phyloP scores from a whole-genome alignment of 1,284 basidiomycete species.

The Microbotryomycetes sp. region DNA sequence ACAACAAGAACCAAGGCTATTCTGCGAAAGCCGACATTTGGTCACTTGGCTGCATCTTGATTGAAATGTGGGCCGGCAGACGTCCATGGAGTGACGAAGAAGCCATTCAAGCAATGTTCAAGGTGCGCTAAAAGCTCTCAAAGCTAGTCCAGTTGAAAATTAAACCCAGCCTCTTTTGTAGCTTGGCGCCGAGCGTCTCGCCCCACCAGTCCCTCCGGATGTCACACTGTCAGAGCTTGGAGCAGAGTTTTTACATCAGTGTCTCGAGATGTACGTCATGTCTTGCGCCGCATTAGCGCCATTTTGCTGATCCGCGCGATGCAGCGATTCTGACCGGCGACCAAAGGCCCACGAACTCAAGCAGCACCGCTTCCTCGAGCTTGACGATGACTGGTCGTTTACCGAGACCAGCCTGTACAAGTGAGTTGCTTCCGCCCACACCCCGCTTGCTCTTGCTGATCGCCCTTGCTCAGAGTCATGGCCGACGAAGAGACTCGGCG shows the following conservation, averaged over 20 bases:
- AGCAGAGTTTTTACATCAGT: constrained; percentile 77
- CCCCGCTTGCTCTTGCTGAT: no score
- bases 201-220: constrained; percentile 82
- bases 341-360: constrained; percentile 76
- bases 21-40: constrained; percentile 97
- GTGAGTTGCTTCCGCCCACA: constrained; percentile 6
- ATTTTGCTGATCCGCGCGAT: constrained; percentile 6
- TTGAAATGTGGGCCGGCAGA: constrained; percentile 96
- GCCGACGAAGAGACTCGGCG: constrained; percentile 14
- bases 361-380: constrained; percentile 72
- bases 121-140: constrained; percentile 49
- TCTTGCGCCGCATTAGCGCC: not conserved
- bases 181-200: constrained; percentile 71
- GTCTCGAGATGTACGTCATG: constrained; percentile 67
- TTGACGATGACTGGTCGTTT: constrained; percentile 67
- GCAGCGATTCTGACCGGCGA: constrained; percentile 73
- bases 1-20: constrained; percentile 68
- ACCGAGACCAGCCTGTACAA: constrained; percentile 31
- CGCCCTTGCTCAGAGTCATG: constrained; percentile 12
- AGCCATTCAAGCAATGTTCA: constrained; percentile 85
- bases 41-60: constrained; percentile 92
- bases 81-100: constrained; percentile 89
- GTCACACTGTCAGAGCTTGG: constrained; percentile 66
- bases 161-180: constrained; percentile 39
- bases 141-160: not conserved